Conservation (phyloP, 192 early-diverging fungal species). For the Backusella mclennaniae region DNA sequence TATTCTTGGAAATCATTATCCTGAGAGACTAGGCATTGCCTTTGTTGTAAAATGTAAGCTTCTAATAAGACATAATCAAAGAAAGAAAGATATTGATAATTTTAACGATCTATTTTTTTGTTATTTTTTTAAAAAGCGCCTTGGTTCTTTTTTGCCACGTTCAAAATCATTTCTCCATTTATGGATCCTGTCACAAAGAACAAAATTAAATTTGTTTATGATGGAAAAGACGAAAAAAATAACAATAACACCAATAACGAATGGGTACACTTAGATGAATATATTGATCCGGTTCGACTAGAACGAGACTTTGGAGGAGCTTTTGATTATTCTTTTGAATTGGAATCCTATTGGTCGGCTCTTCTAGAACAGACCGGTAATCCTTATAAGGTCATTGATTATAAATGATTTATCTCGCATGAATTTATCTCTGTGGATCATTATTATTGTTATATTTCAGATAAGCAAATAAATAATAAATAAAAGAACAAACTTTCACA, state of each 20-base stretch:
- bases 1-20: conserved; percentile 85
- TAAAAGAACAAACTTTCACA: neutral
- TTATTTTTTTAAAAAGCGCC: conserved; percentile 50
- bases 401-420: neutral
- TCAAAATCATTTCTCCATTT: conserved; percentile 80
- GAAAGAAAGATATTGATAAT: neutral
- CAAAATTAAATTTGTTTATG: conserved; percentile 84
- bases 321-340: conserved; percentile 65
- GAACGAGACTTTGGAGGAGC: conserved; percentile 79
- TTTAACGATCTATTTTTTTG: neutral
- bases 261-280: conserved; percentile 51
- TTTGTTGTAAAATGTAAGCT: conserved; percentile 64
- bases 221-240: conserved; percentile 25
- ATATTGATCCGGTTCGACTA: conserved; percentile 53
- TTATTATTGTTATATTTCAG: neutral
- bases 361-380: conserved; percentile 26
- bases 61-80: neutral
- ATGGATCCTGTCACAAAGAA: conserved; percentile 85
- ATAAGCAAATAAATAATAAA: neutral
- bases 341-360: conserved; percentile 66
- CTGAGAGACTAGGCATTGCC: conserved; percentile 72
- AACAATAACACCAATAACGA: conserved; percentile 19
- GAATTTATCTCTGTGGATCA: neutral
- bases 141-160: conserved; percentile 83
- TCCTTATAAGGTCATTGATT: conserved; percentile 18